Evolutionary conservation across 441 rosid species (phyloP).

Genomic region (Bruguiera hainesii): DNA sequence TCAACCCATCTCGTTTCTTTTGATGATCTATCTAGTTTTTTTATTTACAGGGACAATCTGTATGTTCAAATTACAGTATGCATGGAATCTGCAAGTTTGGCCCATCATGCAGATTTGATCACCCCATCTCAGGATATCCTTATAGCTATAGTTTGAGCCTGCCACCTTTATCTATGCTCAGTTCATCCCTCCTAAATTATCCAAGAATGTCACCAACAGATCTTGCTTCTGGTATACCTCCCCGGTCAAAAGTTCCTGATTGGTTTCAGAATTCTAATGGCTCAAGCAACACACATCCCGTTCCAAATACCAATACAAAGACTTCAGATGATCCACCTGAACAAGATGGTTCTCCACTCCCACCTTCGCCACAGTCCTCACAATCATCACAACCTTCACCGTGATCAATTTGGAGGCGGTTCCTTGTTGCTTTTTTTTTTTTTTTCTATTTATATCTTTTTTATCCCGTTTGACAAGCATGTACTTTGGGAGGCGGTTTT

Average conservation of each 20-base stretch:
- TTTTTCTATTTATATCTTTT: constrained; percentile 6
- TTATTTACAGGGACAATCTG: constrained; percentile 59
- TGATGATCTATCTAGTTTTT: neutral
- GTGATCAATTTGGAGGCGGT: constrained; percentile 21
- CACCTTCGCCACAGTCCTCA: constrained; percentile 32
- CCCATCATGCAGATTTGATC: constrained; percentile 68
- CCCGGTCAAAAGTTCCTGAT: constrained; percentile 32
- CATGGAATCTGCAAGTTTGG: constrained; percentile 73
- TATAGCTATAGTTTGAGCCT: constrained; percentile 35
- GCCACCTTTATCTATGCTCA: constrained; percentile 38
- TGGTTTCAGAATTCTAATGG: constrained; percentile 31
- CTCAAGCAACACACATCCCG: constrained; percentile 26
- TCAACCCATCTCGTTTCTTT: neutral
- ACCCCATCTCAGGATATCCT: constrained; percentile 50
- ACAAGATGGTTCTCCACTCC: constrained; percentile 33
- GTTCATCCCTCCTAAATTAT: constrained; percentile 38
- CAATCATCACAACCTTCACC: constrained; percentile 33
- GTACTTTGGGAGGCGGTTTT: constrained; percentile 22
- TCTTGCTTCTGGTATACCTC: constrained; percentile 33
- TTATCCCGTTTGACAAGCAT: constrained; percentile 16
- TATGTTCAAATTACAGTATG: constrained; percentile 53
- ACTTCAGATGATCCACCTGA: constrained; percentile 30
- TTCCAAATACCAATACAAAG: constrained; percentile 24
- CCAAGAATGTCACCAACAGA: constrained; percentile 35
- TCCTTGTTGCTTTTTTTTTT: constrained; percentile 10